phyloP scores from a whole-genome alignment of 2,329 filamentous ascomycete genomes.

The Penicillium expansum region DNA sequence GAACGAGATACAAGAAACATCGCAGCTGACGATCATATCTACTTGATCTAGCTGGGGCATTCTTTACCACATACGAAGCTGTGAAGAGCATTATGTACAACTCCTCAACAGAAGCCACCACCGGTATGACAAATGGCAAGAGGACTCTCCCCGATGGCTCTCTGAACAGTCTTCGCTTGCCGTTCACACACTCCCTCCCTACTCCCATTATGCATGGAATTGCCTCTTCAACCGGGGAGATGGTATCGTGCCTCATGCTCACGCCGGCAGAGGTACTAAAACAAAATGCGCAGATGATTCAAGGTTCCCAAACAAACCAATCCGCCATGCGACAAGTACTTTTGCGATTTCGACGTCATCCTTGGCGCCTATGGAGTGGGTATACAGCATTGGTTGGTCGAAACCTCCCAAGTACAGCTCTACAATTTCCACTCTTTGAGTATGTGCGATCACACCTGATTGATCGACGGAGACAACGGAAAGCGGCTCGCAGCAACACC shows the following conservation, averaged over 20 bases:
- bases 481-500: conserved; percentile 11
- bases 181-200: conserved; percentile 52
- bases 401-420: conserved; percentile 81
- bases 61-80: conserved; percentile 87
- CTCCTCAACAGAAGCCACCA: conserved; percentile 34
- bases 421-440: conserved; percentile 89
- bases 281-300: conserved; percentile 86
- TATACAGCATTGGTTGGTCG: conserved; percentile 78
- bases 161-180: conserved; percentile 12
- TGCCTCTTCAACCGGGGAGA: conserved; percentile 74
- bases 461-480: conserved; percentile 40
- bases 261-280: conserved; percentile 90
- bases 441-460: conserved; percentile 58
- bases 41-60: conserved; percentile 64
- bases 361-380: conserved; percentile 60
- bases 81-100: conserved; percentile 64
- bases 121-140: conserved; percentile 1
- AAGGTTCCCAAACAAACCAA: conserved; percentile 28
- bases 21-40: neutral
- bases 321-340: conserved; percentile 59
- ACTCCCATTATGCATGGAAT: conserved; percentile 68
- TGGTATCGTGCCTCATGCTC: conserved; percentile 80
- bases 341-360: conserved; percentile 55
- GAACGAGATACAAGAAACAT: neutral
- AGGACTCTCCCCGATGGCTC: neutral